Evolutionary conservation across 2,329 filamentous ascomycete species (phyloP), one percentile per base, ranked within the genome.

Genomic region (Myotisia sp.): DNA sequence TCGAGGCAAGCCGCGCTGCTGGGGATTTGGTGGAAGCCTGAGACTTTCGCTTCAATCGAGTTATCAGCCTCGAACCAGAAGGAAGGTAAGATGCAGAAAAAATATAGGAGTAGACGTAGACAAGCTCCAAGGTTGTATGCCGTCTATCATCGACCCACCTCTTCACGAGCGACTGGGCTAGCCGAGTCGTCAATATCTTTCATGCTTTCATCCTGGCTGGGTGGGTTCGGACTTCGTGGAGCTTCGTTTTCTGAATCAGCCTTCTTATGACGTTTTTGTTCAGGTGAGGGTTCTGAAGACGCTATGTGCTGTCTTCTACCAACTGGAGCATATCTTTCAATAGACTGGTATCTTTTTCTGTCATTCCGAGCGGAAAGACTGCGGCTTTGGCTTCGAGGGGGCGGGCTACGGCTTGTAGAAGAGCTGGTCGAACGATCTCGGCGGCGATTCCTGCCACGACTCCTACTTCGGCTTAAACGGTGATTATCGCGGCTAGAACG

Each of bases 281-380:
- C 50, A 36, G 54, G 56, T 42, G 51, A 52, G 41, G 59, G 60
- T 40, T 53, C 49, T 29, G 61, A 60, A 42, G 59, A 58, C 36
- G 53, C 54, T 40, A 60, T 62, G 44, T 52, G 58, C 42, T 54
- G 51, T 45, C 55, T 56, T 39, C 57, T 57, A 14, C 46, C 51
- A 23, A 48, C 51, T 23, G 60, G 59, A 35, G 56, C 58, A 52
- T 63, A 64, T 54, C 59, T 56, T 45, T 59, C 49, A 37, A 63
- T 45, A 9, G 63, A 65, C 34, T 57, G 58, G 37, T 59, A 58
- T 42, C 61, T 53, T 43, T 60, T 62, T 36, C 50, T 49, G 28
- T 59, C 56, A 42, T 44, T 47, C 40, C 39, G 43, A n/a, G n/a
- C n/a, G n/a, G n/a, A n/a, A n/a, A n/a, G n/a, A 31, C 42, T 44